A percentile compares a stretch with the other conserved stretches of the same genome.
phyloP scores from a whole-genome alignment of 345 rosid genomes.

The Crucihimalaya himalaica region DNA sequence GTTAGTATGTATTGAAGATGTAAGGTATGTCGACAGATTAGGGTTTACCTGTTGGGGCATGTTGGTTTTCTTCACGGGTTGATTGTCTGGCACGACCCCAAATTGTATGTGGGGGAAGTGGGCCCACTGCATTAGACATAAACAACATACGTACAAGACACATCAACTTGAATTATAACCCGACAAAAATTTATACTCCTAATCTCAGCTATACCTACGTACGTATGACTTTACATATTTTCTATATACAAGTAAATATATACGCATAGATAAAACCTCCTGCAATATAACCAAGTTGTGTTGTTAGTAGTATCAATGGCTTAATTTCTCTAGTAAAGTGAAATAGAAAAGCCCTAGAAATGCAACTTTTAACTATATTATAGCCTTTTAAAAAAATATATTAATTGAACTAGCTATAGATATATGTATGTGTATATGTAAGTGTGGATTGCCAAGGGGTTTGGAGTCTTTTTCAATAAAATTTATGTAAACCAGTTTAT shows the following conservation, averaged over 20 bases:
- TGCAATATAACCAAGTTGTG: background rate
- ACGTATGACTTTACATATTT: background rate
- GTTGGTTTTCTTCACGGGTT: constrained; percentile 84
- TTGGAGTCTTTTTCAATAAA: background rate
- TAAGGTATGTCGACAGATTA: constrained; percentile 35
- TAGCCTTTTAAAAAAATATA: background rate
- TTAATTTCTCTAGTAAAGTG: background rate
- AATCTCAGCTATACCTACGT: constrained; percentile 29
- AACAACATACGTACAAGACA: constrained; percentile 39
- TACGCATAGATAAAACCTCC: background rate
- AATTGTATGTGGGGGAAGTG: constrained; percentile 97
- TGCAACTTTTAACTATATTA: background rate
- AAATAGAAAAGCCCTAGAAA: background rate
- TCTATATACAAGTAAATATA: background rate
- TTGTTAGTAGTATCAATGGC: background rate
- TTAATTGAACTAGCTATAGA: too few species aligned
- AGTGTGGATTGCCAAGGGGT: background rate
- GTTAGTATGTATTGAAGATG: background rate
- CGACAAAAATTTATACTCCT: constrained; percentile 36
- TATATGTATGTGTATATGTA: too few species aligned
- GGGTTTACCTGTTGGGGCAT: constrained; percentile 76
- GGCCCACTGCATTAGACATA: constrained; percentile 74
- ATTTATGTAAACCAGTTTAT: background rate
- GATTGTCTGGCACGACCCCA: constrained; percentile 97
- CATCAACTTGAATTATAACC: constrained; percentile 43